Evolutionary conservation across 192 early-diverging fungal genomes (phyloP), one percentile per base, ranked within the genome.

Genomic region (Rhizophagus sp.): DNA sequence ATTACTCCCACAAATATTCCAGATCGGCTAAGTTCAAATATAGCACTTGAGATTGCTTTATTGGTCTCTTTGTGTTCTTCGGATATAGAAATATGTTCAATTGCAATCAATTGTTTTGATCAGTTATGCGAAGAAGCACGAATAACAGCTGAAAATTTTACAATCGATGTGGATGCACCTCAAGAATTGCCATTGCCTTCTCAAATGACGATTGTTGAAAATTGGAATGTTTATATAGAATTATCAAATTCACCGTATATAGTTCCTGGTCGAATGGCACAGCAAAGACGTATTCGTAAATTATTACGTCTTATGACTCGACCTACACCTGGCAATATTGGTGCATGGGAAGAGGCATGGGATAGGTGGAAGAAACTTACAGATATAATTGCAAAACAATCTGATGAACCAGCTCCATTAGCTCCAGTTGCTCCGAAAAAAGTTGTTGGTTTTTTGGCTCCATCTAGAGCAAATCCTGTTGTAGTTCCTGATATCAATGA

Each of bases 271-370:
- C 88, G 90, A n/a, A 87, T 92, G 52, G 91, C 92, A 0, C 91
- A 93, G 72, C 95, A 96, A 81, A 93, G 95, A 74, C 88, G 92
- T 0, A 88, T 94, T 57, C 83, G 95, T 33, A 88, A 87, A 22
- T 81, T 96, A 9, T 79, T 96, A 22, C 82, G 94, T 13, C 88
- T 90, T 70, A 89, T 93, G 81, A 82, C 85, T 50, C 85, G 87
- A 27, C 89, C 90, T 13, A 94, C 93, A 3, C 84, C 91, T 8
- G 95, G 94, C 33, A 94, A 92, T 73, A 80, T 95, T 76, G 91
- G 89, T n/a, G 95, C 94, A 10, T 96, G 93, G 93, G 93, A 95
- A 79, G 94, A 96, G 76, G 86, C 93, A 0, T 96, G 90, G 76
- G 85, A 86, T 27, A 82, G 91, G 19, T 96, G 95, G 95, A 90